These are phyloP conservation scores for Pyracantha coccinea DNA, from an alignment of 331 rosid species.

Conservation along the genomic window DNA sequence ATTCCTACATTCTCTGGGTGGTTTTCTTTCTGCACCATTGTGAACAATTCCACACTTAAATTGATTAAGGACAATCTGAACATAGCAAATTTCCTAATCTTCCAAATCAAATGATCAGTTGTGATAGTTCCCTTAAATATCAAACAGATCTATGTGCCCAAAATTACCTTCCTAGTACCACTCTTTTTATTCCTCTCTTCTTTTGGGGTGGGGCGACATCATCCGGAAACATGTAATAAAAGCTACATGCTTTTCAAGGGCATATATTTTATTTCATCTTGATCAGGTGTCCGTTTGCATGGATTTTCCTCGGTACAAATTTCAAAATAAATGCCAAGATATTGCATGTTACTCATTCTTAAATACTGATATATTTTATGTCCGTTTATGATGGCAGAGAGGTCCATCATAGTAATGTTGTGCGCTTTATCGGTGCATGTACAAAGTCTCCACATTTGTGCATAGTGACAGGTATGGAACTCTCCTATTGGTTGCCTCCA, in stretches of 20 bases:
- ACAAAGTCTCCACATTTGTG: conserved; percentile 79
- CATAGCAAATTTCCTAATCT: too few relatives aligned
- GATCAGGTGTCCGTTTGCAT: not conserved
- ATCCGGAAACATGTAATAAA: not conserved
- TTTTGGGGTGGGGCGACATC: too few relatives aligned
- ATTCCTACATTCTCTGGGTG: not conserved
- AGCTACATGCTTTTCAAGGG: not conserved
- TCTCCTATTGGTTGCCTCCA: conserved; percentile 10
- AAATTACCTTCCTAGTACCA: too few relatives aligned
- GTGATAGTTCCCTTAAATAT: too few relatives aligned
- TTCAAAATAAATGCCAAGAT: not conserved
- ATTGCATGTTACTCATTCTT: not conserved
- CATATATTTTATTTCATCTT: not conserved
- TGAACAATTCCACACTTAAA: not conserved
- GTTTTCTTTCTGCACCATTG: not conserved
- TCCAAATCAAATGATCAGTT: too few relatives aligned
- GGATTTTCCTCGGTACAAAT: not conserved
- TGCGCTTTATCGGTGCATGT: conserved; percentile 91
- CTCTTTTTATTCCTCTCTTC: too few relatives aligned
- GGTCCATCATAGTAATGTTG: conserved; percentile 91
- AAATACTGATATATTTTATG: not conserved
- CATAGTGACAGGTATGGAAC: conserved; percentile 75
- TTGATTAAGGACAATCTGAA: not conserved
- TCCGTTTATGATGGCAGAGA: conserved; percentile 51
- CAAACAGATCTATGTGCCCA: too few relatives aligned